phyloP scores from a whole-genome alignment of 495 filamentous ascomycete genomes.

The Xylaria sp. region DNA sequence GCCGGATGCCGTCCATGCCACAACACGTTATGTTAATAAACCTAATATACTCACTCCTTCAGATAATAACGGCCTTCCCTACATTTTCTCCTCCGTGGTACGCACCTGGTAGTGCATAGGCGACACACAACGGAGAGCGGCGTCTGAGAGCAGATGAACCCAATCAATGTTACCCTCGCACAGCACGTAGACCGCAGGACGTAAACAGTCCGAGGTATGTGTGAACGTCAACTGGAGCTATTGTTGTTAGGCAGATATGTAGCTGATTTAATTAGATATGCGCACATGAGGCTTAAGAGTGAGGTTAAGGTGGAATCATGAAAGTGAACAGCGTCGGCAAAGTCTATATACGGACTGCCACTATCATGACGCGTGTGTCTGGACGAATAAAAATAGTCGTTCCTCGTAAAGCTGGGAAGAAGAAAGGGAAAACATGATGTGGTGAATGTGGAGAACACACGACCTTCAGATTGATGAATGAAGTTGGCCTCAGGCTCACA shows the following conservation, averaged over 20 bases:
- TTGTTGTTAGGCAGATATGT: background rate
- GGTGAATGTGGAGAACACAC: slow-evolving; percentile 1
- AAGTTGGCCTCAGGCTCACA: slow-evolving; percentile 7
- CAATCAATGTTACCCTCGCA: background rate
- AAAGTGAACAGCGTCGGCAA: background rate
- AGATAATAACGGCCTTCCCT: background rate
- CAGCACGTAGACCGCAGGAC: background rate
- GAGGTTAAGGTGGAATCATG: background rate
- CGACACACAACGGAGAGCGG: background rate
- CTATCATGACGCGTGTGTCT: too few relatives aligned
- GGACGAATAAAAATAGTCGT: too few relatives aligned
- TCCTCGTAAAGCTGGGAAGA: background rate
- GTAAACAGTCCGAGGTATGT: background rate
- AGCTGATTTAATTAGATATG: background rate
- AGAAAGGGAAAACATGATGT: background rate
- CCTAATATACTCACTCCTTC: background rate
- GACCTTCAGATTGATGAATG: background rate
- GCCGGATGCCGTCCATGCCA: background rate
- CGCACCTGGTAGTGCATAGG: background rate
- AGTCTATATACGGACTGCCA: background rate
- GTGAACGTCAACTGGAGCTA: background rate
- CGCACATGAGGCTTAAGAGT: background rate
- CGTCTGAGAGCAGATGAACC: background rate
- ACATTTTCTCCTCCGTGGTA: background rate
- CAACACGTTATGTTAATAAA: background rate